phyloP scores from a whole-genome alignment of 2,329 filamentous ascomycete species.

The Tolypocladium album region DNA sequence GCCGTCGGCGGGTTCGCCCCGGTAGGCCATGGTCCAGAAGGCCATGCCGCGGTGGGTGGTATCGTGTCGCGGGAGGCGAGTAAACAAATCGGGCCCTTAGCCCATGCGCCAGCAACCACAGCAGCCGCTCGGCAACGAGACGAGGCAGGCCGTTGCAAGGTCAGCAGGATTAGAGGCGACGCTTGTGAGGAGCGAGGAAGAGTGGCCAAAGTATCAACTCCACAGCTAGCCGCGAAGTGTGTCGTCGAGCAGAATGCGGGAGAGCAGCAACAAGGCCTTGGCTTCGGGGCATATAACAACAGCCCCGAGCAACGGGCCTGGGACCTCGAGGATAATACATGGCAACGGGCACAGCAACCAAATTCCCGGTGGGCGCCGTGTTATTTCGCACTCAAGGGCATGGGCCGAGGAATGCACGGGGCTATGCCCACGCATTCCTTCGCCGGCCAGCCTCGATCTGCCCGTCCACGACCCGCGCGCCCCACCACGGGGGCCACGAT shows the following conservation, averaged over 20 bases:
- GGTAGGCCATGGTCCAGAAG: constrained; percentile 24
- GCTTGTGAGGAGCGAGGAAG: background rate
- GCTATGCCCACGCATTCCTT: constrained; percentile 2
- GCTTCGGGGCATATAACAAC: constrained; percentile 1
- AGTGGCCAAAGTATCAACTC: constrained; percentile 1
- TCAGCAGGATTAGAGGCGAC: background rate
- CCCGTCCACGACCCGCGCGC: background rate
- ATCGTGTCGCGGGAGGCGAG: background rate
- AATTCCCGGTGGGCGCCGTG: background rate
- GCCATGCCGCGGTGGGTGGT: constrained; percentile 15
- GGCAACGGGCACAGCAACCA: constrained; percentile 2
- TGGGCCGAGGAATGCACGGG: constrained; percentile 4
- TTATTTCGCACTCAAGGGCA: background rate
- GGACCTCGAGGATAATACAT: background rate
- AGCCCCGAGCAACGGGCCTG: background rate
- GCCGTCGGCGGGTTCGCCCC: constrained; percentile 21
- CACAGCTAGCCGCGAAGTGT: background rate
- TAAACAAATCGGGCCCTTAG: background rate
- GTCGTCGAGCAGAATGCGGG: constrained; percentile 1
- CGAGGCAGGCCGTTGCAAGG: background rate
- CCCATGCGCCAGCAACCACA: background rate
- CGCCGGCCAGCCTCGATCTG: constrained; percentile 1
- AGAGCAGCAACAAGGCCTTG: background rate
- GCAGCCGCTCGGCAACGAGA: background rate
- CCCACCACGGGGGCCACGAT: constrained; percentile 1